These are phyloP conservation scores for Globisporangium lucens DNA, from an alignment of 352 stramenopile genomes.

Conservation along the genomic window DNA sequence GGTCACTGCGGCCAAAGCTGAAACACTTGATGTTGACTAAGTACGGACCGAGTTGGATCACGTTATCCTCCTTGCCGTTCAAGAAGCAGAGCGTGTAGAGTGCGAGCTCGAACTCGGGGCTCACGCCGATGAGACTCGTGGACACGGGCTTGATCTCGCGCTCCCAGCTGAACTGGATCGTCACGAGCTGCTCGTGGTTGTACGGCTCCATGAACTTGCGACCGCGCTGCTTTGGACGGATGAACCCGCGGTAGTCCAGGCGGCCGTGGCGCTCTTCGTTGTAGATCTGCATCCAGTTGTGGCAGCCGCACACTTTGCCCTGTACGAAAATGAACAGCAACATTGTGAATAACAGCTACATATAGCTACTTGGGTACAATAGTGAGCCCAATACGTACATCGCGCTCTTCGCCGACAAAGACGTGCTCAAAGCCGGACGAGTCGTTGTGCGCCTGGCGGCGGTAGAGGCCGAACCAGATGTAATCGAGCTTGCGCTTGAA, in stretches of 20 bases:
- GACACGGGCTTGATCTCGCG: constrained; percentile 88
- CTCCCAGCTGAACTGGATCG: constrained; percentile 93
- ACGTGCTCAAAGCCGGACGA: constrained; percentile 97
- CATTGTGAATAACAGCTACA: not conserved
- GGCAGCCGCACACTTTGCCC: constrained; percentile 90
- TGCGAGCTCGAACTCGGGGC: constrained; percentile 95
- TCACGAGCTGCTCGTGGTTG: constrained; percentile 92
- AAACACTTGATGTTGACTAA: constrained; percentile 90
- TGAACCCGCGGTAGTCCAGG: constrained; percentile 94
- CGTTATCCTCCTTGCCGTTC: constrained; percentile 85
- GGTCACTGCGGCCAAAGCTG: constrained; percentile 66
- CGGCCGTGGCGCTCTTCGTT: constrained; percentile 91
- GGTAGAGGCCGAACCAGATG: constrained; percentile 96
- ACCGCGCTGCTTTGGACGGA: constrained; percentile 83
- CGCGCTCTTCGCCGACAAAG: constrained; percentile 95
- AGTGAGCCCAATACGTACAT: constrained; percentile 47
- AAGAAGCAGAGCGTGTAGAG: constrained; percentile 96
- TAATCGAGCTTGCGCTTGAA: constrained; percentile 92
- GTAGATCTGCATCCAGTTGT: constrained; percentile 98
- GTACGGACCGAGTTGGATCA: constrained; percentile 84
- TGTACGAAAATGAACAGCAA: constrained; percentile 14
- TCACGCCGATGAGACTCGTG: constrained; percentile 93
- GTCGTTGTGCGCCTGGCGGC: constrained; percentile 80
- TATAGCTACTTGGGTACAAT: not conserved
- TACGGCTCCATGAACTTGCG: constrained; percentile 62